Evolutionary conservation across 2,329 filamentous ascomycete species (phyloP), one percentile per base, ranked within the genome.

Genomic region (Ophiostoma ips): DNA sequence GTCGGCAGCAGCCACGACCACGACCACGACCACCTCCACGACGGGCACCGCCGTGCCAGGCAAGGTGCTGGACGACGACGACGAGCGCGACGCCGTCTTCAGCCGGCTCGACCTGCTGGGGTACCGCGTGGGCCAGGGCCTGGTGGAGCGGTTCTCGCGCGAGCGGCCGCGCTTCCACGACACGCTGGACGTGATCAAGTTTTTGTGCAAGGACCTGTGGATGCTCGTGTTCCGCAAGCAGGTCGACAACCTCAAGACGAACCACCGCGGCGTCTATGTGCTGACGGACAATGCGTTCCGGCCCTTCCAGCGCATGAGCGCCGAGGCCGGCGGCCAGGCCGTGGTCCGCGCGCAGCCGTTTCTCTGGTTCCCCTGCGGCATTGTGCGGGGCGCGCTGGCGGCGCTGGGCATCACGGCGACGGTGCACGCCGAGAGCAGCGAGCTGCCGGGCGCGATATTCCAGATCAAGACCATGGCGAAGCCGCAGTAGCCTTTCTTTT

Each of bases 181-280:
- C 59, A 89, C 89, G 4, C 78, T 98, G 38, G 92, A 96, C 62
- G 84, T 89, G 46, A 98, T 98, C 64, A 98, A 98, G 65, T 96
- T 98, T 62, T 73, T 98, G 46, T 98, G 92, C 77, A 98, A 98
- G 71, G 92, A 98, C 65, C 74, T 98, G 41, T 98, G 92, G 92
- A 88, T 81, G 33, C 73, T 96, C 18, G 78, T 95, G 15, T 98
- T 95, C 66, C 77, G 86, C 63, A 98, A 98, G 68, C 94, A 96
- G 65, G 87, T 98, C 61, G 92, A 98, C 67, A 98, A 98, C 64
- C 74, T 98, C 44, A 98, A 98, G 69, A 98, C 92, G 9, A 98
- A 98, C 63, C 92, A 98, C 50, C 52, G 87, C 81, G 92, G 92
- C 47, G 88, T 96, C 58, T 98, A 95, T 65, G 92, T 98, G 40